Evolutionary conservation across 768 basidiomycete species (phyloP), one percentile per base, ranked within the genome.

Genomic region (Suillus cothurnatus): DNA sequence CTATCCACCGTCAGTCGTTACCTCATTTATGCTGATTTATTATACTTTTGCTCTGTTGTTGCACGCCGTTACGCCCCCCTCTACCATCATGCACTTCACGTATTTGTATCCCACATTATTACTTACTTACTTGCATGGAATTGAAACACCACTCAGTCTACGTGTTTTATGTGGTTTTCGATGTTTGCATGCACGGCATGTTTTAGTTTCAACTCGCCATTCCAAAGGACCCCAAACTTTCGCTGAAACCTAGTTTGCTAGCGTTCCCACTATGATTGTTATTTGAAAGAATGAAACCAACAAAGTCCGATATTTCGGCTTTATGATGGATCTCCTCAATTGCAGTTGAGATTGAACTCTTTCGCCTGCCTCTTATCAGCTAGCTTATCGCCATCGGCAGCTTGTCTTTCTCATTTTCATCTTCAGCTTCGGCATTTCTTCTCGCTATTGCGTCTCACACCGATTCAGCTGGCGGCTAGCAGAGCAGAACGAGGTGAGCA

Each of bases 11-110:
- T 43, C 26, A 41, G 12, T 28, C n/a, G 31, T 21, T 1, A 28
- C 36, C 36, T 62, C 45, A 62, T 50, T 59, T 59, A 41, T 59
- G 39, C 32, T 69, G 14, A 57, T 61, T 67, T 67, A 68, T 69
- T 64, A 68, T 31, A 43, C 58, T 50, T 34, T 61, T 53, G 49
- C 43, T 52, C 23, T 50, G 49, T 52, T 67, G 64, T 60, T 55
- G 58, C 68, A 67, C 59, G 64, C 58, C 62, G 64, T 64, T 61
- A 65, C 55, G 53, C 66, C 67, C 63, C 57, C 28, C 28, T 41
- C 61, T n/a, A 50, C 6, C 34, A 63, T 62, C 63, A 64, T 41
- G 57, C 63, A 64, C 61, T 32, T 39, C 63, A 41, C 17, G n/a
- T 61, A 49, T 41, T 59, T 47, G 64, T 67, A 68, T 21, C 17